Base-by-base conservation (phyloP, 2,329 filamentous ascomycete species). In the Dactylellina haptotyla region DNA sequence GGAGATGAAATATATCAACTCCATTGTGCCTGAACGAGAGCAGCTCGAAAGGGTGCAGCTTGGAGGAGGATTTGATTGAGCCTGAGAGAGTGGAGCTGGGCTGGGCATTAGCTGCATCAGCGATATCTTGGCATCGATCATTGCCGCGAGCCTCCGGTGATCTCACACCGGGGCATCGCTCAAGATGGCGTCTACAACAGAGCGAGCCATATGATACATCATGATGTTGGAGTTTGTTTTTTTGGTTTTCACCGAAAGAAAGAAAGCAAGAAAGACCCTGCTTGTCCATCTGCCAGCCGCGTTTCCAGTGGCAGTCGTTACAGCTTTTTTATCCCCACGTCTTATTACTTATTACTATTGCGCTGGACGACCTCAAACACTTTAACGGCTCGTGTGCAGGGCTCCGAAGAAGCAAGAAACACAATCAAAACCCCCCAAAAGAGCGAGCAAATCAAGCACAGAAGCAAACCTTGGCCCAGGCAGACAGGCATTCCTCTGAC, bases 401-500 rank as follows among this genome's bases (percentile, higher is more conserved):
- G 50, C 50, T 56, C 28, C 51, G 39, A 64, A 64, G 66, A 64
- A 72, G 66, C 56, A 62, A 72, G 43, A 54, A 34, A 43, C 1
- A 39, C 12, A 25, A 25, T 14, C 16, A 28, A 20, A 26, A 56
- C 16, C 39, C 12, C 12, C 16, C 6, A 56, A 26, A 12, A 32
- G 32, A 3, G 14, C 26, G 23, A 50, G 14, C n/a, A 48, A 23
- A 53, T 18, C 20, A 54, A 69, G 51, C 64, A 59, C 62, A 32
- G 20, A 53, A 59, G 53, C 63, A 67, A 57, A 54, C 63, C 45
- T n/a, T n/a, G 63, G 48, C 56, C 63, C 63, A 39, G 50, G 64
- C 64, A 43, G 46, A 59, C 67, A 63, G 51, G 67, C 67, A 72
- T 72, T 72, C n/a, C n/a, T n/a, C n/a, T n/a, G n/a, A 72, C 67